Percentiles rank a stretch among this genome's conserved stretches.
Evolutionary conservation across 768 basidiomycete species (phyloP).

Genomic region (Leccinum boreale): DNA sequence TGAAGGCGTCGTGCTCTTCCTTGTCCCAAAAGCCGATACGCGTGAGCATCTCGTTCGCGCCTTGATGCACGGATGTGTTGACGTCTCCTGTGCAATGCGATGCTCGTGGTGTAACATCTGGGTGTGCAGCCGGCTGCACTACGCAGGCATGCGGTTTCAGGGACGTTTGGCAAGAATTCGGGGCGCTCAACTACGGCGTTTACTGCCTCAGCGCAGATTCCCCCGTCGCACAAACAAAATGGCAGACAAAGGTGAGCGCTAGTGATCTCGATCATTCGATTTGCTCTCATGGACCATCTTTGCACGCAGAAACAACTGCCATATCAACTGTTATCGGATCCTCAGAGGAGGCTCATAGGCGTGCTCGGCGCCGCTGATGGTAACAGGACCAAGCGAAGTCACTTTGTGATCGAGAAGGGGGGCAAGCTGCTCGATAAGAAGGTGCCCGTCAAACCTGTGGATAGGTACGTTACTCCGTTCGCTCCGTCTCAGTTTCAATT

Average conservation of each 20-base stretch:
- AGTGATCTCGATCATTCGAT: too few species aligned
- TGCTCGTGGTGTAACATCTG: conserved; percentile 1
- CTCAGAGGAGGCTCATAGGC: conserved; percentile 72
- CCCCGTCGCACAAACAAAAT: conserved; percentile 70
- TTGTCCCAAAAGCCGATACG: conserved; percentile 84
- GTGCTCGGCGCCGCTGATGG: conserved; percentile 79
- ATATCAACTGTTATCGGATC: conserved; percentile 86
- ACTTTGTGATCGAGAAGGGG: conserved; percentile 91
- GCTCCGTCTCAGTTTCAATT: not conserved
- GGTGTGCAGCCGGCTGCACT: conserved; percentile 75
- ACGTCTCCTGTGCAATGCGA: not conserved
- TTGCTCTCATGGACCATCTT: conserved; percentile 1
- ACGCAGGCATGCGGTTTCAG: conserved; percentile 91
- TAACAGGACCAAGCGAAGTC: conserved; percentile 85
- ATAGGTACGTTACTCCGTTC: conserved; percentile 50
- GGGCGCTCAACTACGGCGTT: conserved; percentile 58
- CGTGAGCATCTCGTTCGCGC: conserved; percentile 45
- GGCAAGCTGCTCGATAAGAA: conserved; percentile 85
- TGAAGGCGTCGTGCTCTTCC: conserved; percentile 76
- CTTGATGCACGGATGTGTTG: too few species aligned
- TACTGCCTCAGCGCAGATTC: conserved; percentile 85
- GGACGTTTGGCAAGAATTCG: conserved; percentile 77
- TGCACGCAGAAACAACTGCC: conserved; percentile 71
- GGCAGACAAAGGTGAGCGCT: conserved; percentile 75
- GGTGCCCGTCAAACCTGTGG: conserved; percentile 81